phyloP scores from a whole-genome alignment of 2,329 filamentous ascomycete species.

The Nannizzia gypsea region DNA sequence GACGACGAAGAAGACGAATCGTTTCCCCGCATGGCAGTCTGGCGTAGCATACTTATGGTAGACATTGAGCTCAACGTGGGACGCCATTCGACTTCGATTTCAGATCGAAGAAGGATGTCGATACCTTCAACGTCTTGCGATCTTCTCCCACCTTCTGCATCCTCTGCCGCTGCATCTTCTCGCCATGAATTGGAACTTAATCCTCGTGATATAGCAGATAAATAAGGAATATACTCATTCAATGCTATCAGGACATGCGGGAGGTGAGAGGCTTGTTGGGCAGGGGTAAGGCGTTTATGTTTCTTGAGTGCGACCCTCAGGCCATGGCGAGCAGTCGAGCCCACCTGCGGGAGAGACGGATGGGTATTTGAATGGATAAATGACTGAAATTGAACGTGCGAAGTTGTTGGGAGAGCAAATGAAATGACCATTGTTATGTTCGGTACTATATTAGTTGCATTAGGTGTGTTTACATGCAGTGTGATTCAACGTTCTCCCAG shows the following conservation, averaged over 20 bases:
- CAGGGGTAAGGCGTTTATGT: constrained; percentile 70
- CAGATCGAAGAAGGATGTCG: constrained; percentile 53
- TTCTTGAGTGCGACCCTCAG: constrained; percentile 74
- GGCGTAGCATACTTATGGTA: constrained; percentile 5
- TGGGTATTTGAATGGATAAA: constrained; percentile 70
- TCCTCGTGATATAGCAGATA: constrained; percentile 64
- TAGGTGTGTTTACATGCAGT: neutral
- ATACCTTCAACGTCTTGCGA: constrained; percentile 42
- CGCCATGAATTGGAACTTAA: constrained; percentile 42
- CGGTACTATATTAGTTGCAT: neutral
- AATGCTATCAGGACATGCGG: constrained; percentile 56
- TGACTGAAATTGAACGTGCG: constrained; percentile 67
- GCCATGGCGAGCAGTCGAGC: constrained; percentile 72
- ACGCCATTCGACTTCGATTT: constrained; percentile 67
- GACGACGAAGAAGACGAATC: neutral
- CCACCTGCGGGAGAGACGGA: constrained; percentile 71
- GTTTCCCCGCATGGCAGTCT: constrained; percentile 39
- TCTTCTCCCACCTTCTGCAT: neutral
- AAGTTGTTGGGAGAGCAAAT: constrained; percentile 81
- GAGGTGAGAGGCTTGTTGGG: constrained; percentile 60
- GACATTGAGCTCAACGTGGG: constrained; percentile 51
- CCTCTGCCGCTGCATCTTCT: constrained; percentile 8
- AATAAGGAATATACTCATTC: constrained; percentile 69
- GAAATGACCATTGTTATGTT: constrained; percentile 64
- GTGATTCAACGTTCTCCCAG: neutral